phyloP scores from a whole-genome alignment of 495 filamentous ascomycete genomes.

The Aspergillus wentii region DNA sequence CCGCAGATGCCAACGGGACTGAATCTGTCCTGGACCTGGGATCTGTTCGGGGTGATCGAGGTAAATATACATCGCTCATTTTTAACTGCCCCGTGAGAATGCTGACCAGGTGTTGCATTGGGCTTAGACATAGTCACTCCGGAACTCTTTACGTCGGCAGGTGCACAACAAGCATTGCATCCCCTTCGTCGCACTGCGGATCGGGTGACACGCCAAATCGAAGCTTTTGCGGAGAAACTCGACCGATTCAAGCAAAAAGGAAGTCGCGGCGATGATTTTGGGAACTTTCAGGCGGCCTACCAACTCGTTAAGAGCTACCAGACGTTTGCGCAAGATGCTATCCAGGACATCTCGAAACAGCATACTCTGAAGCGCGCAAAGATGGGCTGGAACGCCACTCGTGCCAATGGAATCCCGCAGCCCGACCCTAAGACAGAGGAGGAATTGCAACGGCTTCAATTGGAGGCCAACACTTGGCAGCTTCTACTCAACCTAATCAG shows the following conservation, averaged over 20 bases:
- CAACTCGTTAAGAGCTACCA: slow-evolving; percentile 40
- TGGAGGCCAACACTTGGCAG: slow-evolving; percentile 85
- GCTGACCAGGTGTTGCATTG: slow-evolving; percentile 15
- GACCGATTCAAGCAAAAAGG: slow-evolving; percentile 49
- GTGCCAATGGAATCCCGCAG: slow-evolving; percentile 26
- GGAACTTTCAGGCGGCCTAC: slow-evolving; percentile 37
- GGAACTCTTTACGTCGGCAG: slow-evolving; percentile 44
- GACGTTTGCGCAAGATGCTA: slow-evolving; percentile 33
- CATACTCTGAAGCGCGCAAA: slow-evolving; percentile 33
- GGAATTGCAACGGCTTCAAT: slow-evolving; percentile 59
- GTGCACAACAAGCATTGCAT: slow-evolving; percentile 46
- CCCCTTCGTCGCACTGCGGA: slow-evolving; percentile 55
- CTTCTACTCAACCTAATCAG: slow-evolving; percentile 63
- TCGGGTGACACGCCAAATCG: slow-evolving; percentile 57
- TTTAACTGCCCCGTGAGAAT: too few relatives aligned
- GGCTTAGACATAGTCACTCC: slow-evolving; percentile 18
- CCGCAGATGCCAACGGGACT: slow-evolving; percentile 13
- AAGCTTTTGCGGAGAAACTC: slow-evolving; percentile 61
- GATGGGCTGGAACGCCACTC: slow-evolving; percentile 20
- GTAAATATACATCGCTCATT: too few relatives aligned
- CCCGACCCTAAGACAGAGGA: slow-evolving; percentile 38
- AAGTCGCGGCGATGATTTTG: slow-evolving; percentile 30
- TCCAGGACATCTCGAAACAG: slow-evolving; percentile 34
- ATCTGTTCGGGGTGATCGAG: slow-evolving; percentile 10
- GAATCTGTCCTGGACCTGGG: slow-evolving; percentile 16